Percentiles rank a stretch among this genome's conserved stretches.
phyloP scores from a whole-genome alignment of 169 alveolate species.

The Cyclospora cayetanensis region DNA sequence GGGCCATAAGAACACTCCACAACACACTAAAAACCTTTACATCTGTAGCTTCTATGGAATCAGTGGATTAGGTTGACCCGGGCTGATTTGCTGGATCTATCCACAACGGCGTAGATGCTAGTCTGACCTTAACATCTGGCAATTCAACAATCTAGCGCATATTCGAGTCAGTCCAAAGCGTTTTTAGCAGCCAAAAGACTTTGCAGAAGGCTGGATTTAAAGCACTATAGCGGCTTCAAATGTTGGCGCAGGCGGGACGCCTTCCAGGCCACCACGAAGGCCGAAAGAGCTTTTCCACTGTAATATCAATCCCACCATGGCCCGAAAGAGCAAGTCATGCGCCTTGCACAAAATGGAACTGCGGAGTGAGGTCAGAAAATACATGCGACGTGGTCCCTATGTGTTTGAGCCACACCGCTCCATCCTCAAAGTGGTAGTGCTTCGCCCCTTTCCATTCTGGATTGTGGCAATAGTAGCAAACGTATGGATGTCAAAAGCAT shows the following conservation, averaged over 20 bases:
- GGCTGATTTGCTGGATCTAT: not conserved
- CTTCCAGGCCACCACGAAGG: not conserved
- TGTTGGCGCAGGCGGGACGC: not conserved
- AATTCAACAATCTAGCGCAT: not conserved
- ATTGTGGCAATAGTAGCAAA: not conserved
- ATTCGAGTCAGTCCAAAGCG: not conserved
- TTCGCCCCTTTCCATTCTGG: not conserved
- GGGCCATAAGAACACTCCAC: too few species aligned
- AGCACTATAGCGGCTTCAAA: not conserved
- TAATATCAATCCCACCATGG: not conserved
- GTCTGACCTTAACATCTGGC: not conserved
- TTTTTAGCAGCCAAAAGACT: not conserved
- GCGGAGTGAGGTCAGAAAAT: not conserved
- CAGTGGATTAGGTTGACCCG: not conserved
- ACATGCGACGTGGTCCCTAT: not conserved
- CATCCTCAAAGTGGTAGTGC: not conserved
- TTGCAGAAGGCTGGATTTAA: not conserved
- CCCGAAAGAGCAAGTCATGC: not conserved
- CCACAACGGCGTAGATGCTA: too few species aligned
- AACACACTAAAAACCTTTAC: not conserved
- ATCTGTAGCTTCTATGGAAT: slow-evolving; percentile 50
- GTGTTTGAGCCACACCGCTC: not conserved
- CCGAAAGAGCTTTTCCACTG: not conserved
- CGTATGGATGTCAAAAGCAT: not conserved
- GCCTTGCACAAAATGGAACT: not conserved